phyloP scores from a whole-genome alignment of 164 flowering plant genomes.

The Kingdonia uniflora region DNA sequence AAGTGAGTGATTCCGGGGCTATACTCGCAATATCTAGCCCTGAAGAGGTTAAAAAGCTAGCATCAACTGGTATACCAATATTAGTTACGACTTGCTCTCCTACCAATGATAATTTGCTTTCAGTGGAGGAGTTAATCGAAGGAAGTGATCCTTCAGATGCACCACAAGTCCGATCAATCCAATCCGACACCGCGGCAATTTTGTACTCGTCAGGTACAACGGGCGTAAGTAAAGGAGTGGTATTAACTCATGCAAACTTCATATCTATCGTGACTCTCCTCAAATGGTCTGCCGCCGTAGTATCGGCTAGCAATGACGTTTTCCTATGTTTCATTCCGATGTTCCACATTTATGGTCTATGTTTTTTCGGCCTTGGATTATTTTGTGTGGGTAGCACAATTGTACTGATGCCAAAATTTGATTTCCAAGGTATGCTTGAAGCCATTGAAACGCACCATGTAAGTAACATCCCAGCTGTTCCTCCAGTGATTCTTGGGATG shows the following conservation, averaged over 20 bases:
- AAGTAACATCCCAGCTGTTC: slow-evolving; percentile 55
- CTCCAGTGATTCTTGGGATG: slow-evolving; percentile 51
- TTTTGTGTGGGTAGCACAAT: slow-evolving; percentile 29
- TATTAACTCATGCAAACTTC: slow-evolving; percentile 52
- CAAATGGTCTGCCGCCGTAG: slow-evolving; percentile 34
- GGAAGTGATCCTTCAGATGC: slow-evolving; percentile 28
- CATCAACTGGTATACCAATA: slow-evolving; percentile 23
- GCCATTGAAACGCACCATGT: slow-evolving; percentile 34
- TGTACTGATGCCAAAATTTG: slow-evolving; percentile 47
- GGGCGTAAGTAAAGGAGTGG: slow-evolving; percentile 67
- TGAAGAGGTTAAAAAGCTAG: slow-evolving; percentile 39
- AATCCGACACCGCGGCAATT: slow-evolving; percentile 55
- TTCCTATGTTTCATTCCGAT: slow-evolving; percentile 60
- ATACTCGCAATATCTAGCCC: slow-evolving; percentile 42
- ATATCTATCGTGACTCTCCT: slow-evolving; percentile 35
- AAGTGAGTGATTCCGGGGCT: slow-evolving; percentile 45
- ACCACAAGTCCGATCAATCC: slow-evolving; percentile 12
- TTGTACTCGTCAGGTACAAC: slow-evolving; percentile 83
- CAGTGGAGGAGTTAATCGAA: slow-evolving; percentile 44
- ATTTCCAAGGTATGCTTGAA: slow-evolving; percentile 41
- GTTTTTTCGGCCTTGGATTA: slow-evolving; percentile 47
- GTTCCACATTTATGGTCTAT: slow-evolving; percentile 74
- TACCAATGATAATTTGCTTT: slow-evolving; percentile 9
- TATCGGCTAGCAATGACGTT: slow-evolving; percentile 27
- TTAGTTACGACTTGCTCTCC: slow-evolving; percentile 20